These are phyloP conservation scores for Fusarium liriodendri DNA, from an alignment of 2,329 filamentous ascomycete genomes.

Conservation along the genomic window DNA sequence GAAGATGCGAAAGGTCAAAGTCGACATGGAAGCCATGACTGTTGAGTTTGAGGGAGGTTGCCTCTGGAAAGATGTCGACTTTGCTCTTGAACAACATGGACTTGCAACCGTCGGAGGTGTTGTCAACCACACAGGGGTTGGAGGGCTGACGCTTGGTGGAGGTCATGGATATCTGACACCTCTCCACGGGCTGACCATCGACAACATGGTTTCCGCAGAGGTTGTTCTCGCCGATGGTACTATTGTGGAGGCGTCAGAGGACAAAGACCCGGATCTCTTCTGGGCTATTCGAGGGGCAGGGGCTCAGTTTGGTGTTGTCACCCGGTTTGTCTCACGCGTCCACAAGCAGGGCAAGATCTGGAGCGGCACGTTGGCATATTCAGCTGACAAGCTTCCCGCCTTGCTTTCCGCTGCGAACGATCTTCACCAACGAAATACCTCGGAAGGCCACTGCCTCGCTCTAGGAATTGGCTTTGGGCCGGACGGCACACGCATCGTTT, in stretches of 20 bases:
- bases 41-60: constrained; percentile 62
- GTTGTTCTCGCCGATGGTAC: constrained; percentile 53
- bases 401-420: constrained; percentile 40
- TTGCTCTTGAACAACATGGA: constrained; percentile 57
- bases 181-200: constrained; percentile 62
- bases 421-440: constrained; percentile 27
- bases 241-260: constrained; percentile 52
- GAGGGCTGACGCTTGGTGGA: constrained; percentile 67
- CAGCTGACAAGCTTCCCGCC: constrained; percentile 35
- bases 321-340: constrained; percentile 47
- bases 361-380: constrained; percentile 45
- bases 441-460: constrained; percentile 38
- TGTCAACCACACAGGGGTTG: constrained; percentile 71
- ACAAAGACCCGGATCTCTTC: constrained; percentile 57
- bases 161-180: constrained; percentile 69
- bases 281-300: constrained; percentile 62
- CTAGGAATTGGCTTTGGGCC: constrained; percentile 37
- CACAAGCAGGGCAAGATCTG: constrained; percentile 47
- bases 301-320: constrained; percentile 56
- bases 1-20: constrained; percentile 59
- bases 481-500: constrained; percentile 28
- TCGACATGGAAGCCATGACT: constrained; percentile 56
- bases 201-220: constrained; percentile 53
- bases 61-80: constrained; percentile 65
- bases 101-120: constrained; percentile 71